Conservation (phyloP, 2,329 filamentous ascomycete species). For the Exophiala mesophila region DNA sequence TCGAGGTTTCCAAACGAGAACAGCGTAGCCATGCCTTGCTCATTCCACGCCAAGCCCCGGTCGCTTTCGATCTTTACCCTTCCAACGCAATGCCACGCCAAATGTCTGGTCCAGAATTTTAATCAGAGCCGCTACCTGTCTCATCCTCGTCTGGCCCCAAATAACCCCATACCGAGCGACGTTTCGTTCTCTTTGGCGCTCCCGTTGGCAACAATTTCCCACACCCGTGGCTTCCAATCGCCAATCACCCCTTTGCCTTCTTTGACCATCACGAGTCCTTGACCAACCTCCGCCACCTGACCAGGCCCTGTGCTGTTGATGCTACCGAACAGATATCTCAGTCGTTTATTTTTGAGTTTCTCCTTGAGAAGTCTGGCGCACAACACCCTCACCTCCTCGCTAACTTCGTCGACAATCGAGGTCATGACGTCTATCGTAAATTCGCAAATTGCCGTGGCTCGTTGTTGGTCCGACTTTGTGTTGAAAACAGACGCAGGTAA, state of each 20-base stretch:
- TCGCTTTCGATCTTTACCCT: no score
- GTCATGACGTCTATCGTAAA: constrained; percentile 43
- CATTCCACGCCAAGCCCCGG: no score
- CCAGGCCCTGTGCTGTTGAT: constrained; percentile 20
- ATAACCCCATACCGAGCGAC: constrained; percentile 25
- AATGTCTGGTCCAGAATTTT: not conserved
- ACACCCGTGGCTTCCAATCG: constrained; percentile 26
- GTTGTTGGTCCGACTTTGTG: constrained; percentile 13
- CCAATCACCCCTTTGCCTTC: constrained; percentile 22
- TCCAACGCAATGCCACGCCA: not conserved
- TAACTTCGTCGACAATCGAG: constrained; percentile 40
- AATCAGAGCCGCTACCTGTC: no score
- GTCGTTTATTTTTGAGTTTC: constrained; percentile 19
- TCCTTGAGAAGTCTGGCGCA: constrained; percentile 41
- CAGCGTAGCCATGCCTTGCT: no score
- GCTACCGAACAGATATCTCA: constrained; percentile 23
- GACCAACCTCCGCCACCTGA: constrained; percentile 19
- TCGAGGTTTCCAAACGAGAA: no score
- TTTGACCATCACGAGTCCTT: constrained; percentile 22
- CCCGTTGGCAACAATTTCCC: constrained; percentile 27
- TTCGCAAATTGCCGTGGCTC: constrained; percentile 16
- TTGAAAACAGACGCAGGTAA: constrained; percentile 20
- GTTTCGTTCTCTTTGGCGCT: constrained; percentile 25
- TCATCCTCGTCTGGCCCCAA: constrained; percentile 20
- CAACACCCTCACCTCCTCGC: constrained; percentile 40